Percentiles rank a stretch among this genome's conserved stretches.
These are phyloP conservation scores for Mycena albidolilacea DNA, from an alignment of 768 basidiomycete genomes.

Conservation along the genomic window DNA sequence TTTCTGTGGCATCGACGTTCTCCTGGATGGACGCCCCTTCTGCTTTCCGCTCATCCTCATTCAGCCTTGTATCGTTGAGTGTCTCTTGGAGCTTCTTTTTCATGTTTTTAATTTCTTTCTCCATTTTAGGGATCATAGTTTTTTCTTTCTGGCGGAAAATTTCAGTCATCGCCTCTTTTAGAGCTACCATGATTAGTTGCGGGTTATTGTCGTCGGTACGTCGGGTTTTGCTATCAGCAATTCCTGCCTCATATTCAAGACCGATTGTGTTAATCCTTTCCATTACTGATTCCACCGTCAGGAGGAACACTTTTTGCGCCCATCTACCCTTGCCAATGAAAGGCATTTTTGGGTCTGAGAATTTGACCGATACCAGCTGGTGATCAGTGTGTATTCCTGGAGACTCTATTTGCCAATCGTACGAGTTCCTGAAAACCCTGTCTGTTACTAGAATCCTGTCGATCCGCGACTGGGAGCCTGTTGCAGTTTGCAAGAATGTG, in stretches of 20 bases:
- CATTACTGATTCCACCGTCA: neutral
- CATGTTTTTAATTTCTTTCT: slow-evolving; percentile 5
- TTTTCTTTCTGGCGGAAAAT: neutral
- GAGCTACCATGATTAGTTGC: too few species aligned
- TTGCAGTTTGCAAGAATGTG: too few species aligned
- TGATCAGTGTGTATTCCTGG: too few species aligned
- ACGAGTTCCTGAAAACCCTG: too few species aligned
- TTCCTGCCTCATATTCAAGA: neutral
- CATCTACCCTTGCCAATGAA: neutral
- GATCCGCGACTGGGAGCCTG: too few species aligned
- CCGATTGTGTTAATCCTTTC: neutral
- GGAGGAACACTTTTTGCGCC: neutral
- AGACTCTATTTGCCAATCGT: too few species aligned
- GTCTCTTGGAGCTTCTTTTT: neutral
- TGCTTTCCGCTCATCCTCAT: neutral
- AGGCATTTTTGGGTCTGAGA: neutral
- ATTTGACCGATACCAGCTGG: neutral
- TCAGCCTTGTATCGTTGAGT: neutral
- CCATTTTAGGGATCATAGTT: neutral
- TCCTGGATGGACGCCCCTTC: slow-evolving; percentile 14
- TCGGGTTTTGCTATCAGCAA: too few species aligned
- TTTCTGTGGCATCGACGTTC: slow-evolving; percentile 13
- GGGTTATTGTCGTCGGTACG: too few species aligned
- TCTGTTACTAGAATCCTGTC: neutral
- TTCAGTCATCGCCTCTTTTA: too few species aligned